These are phyloP conservation scores for Orbilia oligospora DNA, from an alignment of 2,329 filamentous ascomycete genomes.

Conservation along the genomic window DNA sequence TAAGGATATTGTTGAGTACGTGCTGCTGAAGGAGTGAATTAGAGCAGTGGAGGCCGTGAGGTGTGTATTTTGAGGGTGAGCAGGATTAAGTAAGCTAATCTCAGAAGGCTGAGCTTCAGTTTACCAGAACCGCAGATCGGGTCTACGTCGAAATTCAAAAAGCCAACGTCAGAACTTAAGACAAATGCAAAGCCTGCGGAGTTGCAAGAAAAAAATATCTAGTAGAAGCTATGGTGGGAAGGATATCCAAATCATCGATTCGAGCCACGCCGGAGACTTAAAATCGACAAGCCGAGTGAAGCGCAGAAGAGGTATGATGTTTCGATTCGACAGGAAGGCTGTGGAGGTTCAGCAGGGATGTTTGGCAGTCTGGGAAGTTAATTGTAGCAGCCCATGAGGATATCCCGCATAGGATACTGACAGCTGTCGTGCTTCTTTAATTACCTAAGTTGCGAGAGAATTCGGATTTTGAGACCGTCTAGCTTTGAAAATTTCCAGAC, in stretches of 20 bases:
- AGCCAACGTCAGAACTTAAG: background rate
- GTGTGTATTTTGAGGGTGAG: background rate
- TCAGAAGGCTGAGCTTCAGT: conserved; percentile 4
- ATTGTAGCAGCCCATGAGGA: background rate
- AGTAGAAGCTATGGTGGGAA: background rate
- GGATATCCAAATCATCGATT: background rate
- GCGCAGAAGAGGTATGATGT: background rate
- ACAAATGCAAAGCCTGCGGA: background rate
- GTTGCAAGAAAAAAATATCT: background rate
- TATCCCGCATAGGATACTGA: conserved; percentile 13
- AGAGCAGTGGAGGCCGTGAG: background rate
- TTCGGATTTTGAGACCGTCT: background rate
- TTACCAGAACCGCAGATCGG: background rate
- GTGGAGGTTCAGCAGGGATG: background rate
- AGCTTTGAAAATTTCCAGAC: background rate
- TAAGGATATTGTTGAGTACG: background rate
- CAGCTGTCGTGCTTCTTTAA: conserved; percentile 13
- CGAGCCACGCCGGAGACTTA: background rate
- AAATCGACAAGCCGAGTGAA: no score
- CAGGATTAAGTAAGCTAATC: conserved; percentile 13
- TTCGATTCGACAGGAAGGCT: background rate
- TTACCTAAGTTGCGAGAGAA: no score
- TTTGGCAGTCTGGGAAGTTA: background rate
- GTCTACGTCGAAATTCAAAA: background rate
- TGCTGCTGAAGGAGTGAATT: conserved; percentile 19